These are phyloP conservation scores for Tricholoma sp. DNA, from an alignment of 768 basidiomycete species.

Conservation along the genomic window DNA sequence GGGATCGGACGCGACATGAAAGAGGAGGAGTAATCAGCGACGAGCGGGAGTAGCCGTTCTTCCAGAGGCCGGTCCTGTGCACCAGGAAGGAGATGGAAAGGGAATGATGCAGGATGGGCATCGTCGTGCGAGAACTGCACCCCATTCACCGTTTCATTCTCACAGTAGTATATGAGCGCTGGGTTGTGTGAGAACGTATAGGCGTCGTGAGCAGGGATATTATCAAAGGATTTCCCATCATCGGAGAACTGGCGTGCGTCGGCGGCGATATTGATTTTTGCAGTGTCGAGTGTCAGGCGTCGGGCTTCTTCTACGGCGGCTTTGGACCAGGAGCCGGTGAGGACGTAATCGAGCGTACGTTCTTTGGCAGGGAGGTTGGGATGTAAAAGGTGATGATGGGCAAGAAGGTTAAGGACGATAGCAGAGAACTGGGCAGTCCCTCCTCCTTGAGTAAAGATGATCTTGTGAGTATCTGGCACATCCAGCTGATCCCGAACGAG, in stretches of 20 bases:
- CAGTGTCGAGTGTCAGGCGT: constrained; percentile 49
- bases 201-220: constrained; percentile 66
- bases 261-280: constrained; percentile 60
- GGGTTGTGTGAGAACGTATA: constrained; percentile 79
- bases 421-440: constrained; percentile 91
- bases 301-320: constrained; percentile 81
- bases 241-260: constrained; percentile 60
- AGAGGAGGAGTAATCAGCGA: constrained; percentile 93
- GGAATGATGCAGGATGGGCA: constrained; percentile 63
- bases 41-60: constrained; percentile 65
- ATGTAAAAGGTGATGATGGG: constrained; percentile 73
- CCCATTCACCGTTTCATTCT: constrained; percentile 98
- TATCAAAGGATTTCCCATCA: constrained; percentile 70
- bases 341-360: constrained; percentile 76
- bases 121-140: constrained; percentile 73
- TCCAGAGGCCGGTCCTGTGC: constrained; percentile 12
- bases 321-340: constrained; percentile 91
- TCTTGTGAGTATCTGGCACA: constrained; percentile 77
- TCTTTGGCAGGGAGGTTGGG: constrained; percentile 52
- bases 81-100: constrained; percentile 63
- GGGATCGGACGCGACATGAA: constrained; percentile 96
- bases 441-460: constrained; percentile 94
- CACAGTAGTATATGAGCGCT: constrained; percentile 95
- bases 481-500: constrained; percentile 72
- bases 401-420: constrained; percentile 86